Evolutionary conservation across 805 yeast species (phyloP), one percentile per base, ranked within the genome.

Genomic region (Blastobotrys americana): DNA sequence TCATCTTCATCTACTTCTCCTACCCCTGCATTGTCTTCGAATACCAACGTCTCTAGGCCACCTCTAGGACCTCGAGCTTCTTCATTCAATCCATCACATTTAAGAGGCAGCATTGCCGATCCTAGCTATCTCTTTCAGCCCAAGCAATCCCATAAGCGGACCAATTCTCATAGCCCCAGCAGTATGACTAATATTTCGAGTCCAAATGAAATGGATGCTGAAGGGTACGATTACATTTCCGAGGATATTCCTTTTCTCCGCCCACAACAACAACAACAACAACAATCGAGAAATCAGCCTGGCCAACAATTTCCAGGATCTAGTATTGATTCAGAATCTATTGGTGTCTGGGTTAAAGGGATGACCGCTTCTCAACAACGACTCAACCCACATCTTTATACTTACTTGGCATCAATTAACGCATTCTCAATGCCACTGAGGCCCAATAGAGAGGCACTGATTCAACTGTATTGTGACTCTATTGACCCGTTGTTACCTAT

Each of bases 401-500:
- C 61, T 3, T 67, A 64, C 44, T 52, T 68, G 37, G 47, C 60
- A 18, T 55, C 63, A 25, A 62, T 69, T 20, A 57, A 63, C 34
- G 73, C 73, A 8, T 69, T 69, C 47, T 61, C 64, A 5, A 51
- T 69, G 47, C 66, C 65, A 8, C 50, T 58, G 28, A 47, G 65
- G 18, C 53, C 53, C 4, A 54, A 59, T 42, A 48, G 65, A 1
- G 64, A 60, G 13, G 66, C 59, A 1, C 55, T 72, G 33, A 62
- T 68, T 34, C 55, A 61, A 35, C 50, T 71, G 1, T 72, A 67
- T 52, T 68, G 70, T 50, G 61, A 59, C 45, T 66, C 67, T 38
- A 53, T 71, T 9, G 70, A 72, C 53, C 54, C 63, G 15, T 47
- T 70, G 2, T 58, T 71, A 39, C 76, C 77, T 2, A 52, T 72